phyloP scores from a whole-genome alignment of 768 basidiomycete genomes.

The Dacryopinax spathularia region DNA sequence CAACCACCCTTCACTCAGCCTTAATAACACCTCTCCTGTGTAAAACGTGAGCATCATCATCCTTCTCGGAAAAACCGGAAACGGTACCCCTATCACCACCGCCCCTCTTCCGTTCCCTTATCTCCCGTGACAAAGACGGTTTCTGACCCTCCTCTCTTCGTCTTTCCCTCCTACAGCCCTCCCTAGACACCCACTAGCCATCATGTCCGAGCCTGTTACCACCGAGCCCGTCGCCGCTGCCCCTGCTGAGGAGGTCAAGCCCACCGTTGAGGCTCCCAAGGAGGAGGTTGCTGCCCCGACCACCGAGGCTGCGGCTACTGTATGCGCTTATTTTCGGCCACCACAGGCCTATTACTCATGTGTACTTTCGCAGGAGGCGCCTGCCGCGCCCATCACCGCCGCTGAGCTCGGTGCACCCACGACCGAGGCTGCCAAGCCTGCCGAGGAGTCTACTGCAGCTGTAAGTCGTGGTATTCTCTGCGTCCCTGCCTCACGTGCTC shows the following conservation, averaged over 20 bases:
- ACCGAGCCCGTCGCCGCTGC: constrained; percentile 30
- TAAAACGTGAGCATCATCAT: background rate
- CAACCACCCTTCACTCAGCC: background rate
- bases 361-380: constrained; percentile 1
- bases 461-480: constrained; percentile 17
- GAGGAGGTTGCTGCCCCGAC: constrained; percentile 27
- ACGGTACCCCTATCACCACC: background rate
- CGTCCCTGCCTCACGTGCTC: constrained; percentile 12
- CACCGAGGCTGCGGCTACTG: background rate
- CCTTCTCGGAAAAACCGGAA: background rate
- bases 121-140: background rate
- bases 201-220: background rate
- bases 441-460: constrained; percentile 14
- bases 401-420: constrained; percentile 28
- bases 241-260: constrained; percentile 42
- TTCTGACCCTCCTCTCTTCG: background rate
- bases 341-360: constrained; percentile 15
- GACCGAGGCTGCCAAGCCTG: constrained; percentile 34
- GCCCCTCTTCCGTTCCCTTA: background rate
- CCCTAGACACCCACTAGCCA: background rate
- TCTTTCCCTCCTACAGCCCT: background rate
- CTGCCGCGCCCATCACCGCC: constrained; percentile 20
- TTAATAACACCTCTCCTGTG: constrained; percentile 5
- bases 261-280: constrained; percentile 28
- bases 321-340: constrained; percentile 30